Conservation (phyloP, 257 asterid genomes). For the Jasminum sambac region DNA sequence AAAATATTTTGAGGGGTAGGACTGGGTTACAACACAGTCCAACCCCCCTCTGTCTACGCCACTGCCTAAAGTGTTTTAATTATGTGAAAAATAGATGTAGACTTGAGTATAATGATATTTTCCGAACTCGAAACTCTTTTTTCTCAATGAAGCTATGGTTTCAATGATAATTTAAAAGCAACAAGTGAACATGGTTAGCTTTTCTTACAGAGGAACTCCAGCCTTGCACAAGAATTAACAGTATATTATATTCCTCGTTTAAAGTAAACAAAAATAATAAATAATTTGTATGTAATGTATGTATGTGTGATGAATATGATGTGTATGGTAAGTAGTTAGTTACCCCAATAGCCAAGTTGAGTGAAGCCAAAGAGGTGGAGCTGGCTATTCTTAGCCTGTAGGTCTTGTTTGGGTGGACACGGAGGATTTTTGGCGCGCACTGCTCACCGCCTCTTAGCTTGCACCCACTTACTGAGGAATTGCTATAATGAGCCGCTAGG, state of each 20-base stretch:
- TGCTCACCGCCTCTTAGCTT: conserved; percentile 59
- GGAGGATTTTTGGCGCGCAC: conserved; percentile 68
- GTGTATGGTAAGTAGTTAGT: neutral
- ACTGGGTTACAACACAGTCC: too few relatives aligned
- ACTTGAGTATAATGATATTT: too few relatives aligned
- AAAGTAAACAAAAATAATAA: neutral
- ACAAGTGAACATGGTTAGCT: neutral
- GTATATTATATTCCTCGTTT: neutral
- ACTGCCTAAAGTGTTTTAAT: too few relatives aligned
- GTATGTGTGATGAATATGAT: too few relatives aligned
- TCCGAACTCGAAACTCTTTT: too few relatives aligned
- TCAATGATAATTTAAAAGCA: neutral
- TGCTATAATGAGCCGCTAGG: conserved; percentile 50
- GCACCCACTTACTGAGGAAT: conserved; percentile 41
- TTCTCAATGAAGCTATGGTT: too few relatives aligned
- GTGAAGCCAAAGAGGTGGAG: conserved; percentile 68
- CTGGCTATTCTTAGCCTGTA: conserved; percentile 85
- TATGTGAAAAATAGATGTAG: too few relatives aligned
- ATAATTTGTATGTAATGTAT: neutral
- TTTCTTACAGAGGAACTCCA: neutral
- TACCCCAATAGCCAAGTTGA: conserved; percentile 88
- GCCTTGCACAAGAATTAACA: neutral
- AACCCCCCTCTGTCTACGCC: too few relatives aligned
- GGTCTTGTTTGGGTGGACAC: conserved; percentile 65
- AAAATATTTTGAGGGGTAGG: too few relatives aligned